Conservation (phyloP, 805 yeast genomes). For the Starmera amethionina region DNA sequence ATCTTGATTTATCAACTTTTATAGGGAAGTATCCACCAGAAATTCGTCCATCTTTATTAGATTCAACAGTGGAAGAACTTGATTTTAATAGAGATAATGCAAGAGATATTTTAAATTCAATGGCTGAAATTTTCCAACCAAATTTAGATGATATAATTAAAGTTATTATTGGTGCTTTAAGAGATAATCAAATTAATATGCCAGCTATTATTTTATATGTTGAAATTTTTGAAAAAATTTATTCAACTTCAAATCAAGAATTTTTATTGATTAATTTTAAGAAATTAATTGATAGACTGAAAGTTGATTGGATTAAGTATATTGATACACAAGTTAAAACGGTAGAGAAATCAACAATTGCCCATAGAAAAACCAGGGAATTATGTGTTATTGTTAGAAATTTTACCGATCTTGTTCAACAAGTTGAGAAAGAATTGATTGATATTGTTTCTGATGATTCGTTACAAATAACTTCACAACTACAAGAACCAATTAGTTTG, state of each 20-base stretch:
- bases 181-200: constrained; percentile 28
- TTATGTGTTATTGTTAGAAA: constrained; percentile 36
- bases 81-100: constrained; percentile 39
- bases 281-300: constrained; percentile 41
- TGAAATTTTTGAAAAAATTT: constrained; percentile 26
- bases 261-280: constrained; percentile 41
- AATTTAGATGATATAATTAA: constrained; percentile 19
- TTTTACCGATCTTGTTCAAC: constrained; percentile 35
- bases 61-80: constrained; percentile 24
- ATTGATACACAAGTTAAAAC: constrained; percentile 41
- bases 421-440: constrained; percentile 19
- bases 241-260: constrained; percentile 53
- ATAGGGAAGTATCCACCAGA: constrained; percentile 20
- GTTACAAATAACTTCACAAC: neutral
- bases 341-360: constrained; percentile 28
- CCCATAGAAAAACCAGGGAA: constrained; percentile 27
- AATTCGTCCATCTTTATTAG: constrained; percentile 22
- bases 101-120: constrained; percentile 32
- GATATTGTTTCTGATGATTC: neutral
- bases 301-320: constrained; percentile 48
- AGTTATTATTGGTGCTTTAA: constrained; percentile 23
- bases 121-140: constrained; percentile 36
- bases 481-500: neutral
- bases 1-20: constrained; percentile 22
- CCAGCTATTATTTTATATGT: constrained; percentile 33